Base-by-base conservation (phyloP, 148 eudicot species). In the Fallopia convolvulus region DNA sequence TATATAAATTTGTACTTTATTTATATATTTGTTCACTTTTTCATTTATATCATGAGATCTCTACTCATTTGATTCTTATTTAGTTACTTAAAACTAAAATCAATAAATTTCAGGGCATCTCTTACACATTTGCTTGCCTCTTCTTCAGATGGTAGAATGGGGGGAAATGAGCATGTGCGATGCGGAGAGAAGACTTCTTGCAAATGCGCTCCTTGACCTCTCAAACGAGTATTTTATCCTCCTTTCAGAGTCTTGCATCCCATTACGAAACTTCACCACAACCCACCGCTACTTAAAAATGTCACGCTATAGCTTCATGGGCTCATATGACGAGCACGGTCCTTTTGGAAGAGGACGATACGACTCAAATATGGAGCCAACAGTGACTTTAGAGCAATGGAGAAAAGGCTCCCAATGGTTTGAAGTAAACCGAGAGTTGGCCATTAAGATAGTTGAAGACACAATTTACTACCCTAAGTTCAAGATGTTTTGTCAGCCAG, bases 381-480 rank as follows among this genome's bases (percentile, higher is more conserved):
- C 75, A 77, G 86, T 87, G 50, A 80, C 80, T 48, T 76, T 83
- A 9, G 40, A 78, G 41, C 84, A 85, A 33, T 87, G 88, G 90
- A 79, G 90, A 30, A 86, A 86, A 72, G 89, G 89, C 39, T 81
- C 89, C 2, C 89, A 86, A 14, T 86, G 89, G 89, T 85, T 84
- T 49, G 90, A 87, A 65, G 72, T 83, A 8, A 85, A 83, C 71
- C 87, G 90, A 46, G 83, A 85, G 72, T 80, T 87, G 13, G 90
- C 88, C 20, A 36, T 83, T 30, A 70, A 70, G 58, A 80, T 87
- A 33, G 82, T 85, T 23, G 75, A 76, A 76, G 90, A 87, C 56
- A 53, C n/a, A 11, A 44, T 15, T 10, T 87, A 80, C 77, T 83
- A 84, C 65, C 84, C 87, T 1, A 84, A 84, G 79, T 87, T 87